phyloP scores from a whole-genome alignment of 2,329 filamentous ascomycete genomes.

The Orbilia quercus region DNA sequence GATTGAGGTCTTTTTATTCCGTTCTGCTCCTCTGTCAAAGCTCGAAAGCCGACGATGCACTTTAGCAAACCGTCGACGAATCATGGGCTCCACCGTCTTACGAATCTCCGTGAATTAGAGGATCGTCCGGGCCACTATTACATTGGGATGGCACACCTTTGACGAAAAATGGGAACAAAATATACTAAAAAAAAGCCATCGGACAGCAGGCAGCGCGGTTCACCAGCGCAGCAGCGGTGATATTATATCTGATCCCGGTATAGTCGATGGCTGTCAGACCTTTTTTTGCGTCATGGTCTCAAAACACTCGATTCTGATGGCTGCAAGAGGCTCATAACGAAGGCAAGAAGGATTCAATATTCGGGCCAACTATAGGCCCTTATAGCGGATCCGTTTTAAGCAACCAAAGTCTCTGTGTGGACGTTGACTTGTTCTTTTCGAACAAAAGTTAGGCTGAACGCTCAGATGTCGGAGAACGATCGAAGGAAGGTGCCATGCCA shows the following conservation, averaged over 20 bases:
- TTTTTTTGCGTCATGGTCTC: conserved; percentile 33
- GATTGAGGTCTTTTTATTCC: neutral
- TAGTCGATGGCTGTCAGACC: neutral
- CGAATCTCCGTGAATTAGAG: conserved; percentile 15
- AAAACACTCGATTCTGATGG: conserved; percentile 9
- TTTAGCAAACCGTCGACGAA: neutral
- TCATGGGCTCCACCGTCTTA: conserved; percentile 8
- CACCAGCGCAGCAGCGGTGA: no score
- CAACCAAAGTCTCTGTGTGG: no score
- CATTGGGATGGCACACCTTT: neutral
- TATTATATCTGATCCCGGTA: no score
- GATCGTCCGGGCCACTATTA: neutral
- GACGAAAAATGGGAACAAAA: no score
- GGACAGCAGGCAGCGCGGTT: no score
- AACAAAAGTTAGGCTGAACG: neutral
- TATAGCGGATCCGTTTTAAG: conserved; percentile 50
- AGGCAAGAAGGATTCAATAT: conserved; percentile 24
- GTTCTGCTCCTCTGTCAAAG: no score
- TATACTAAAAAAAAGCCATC: no score
- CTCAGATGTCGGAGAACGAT: neutral
- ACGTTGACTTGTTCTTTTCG: no score
- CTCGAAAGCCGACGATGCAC: no score
- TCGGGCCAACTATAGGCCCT: conserved; percentile 30
- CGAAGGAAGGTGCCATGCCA: neutral
- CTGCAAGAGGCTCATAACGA: conserved; percentile 17